A percentile compares a stretch with the other conserved stretches of the same genome.
Conservation (phyloP, 352 stramenopile genomes). For the Phytophthora fragariae region DNA sequence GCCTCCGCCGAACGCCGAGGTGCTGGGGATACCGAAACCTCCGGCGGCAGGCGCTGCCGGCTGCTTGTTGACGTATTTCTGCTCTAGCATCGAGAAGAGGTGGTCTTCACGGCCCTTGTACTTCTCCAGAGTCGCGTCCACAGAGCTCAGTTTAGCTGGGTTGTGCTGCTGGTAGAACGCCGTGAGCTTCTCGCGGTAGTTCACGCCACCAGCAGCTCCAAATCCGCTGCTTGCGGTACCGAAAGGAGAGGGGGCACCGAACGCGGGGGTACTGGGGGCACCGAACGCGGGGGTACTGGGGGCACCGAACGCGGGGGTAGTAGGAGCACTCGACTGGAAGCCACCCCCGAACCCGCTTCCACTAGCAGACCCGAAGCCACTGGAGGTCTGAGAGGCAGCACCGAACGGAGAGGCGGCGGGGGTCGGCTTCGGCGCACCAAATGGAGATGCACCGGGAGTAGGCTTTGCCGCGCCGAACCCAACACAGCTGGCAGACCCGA, state of each 20-base stretch:
- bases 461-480: slow-evolving; percentile 52
- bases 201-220: slow-evolving; percentile 36
- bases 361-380: slow-evolving; percentile 34
- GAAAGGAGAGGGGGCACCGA: slow-evolving; percentile 44
- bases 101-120: slow-evolving; percentile 77
- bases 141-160: slow-evolving; percentile 69
- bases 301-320: not conserved
- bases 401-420: slow-evolving; percentile 57
- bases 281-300: not conserved
- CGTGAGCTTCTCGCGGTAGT: slow-evolving; percentile 64
- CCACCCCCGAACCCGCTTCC: slow-evolving; percentile 41
- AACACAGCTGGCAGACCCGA: slow-evolving; percentile 51
- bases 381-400: slow-evolving; percentile 28
- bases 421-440: slow-evolving; percentile 37
- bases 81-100: slow-evolving; percentile 78
- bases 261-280: slow-evolving; percentile 16
- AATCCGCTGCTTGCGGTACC: slow-evolving; percentile 43
- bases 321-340: slow-evolving; percentile 34
- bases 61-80: slow-evolving; percentile 71
- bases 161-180: slow-evolving; percentile 84
- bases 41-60: slow-evolving; percentile 27
- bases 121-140: slow-evolving; percentile 75
- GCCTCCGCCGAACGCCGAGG: slow-evolving; percentile 44
- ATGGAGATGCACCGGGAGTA: slow-evolving; percentile 43
- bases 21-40: slow-evolving; percentile 54